phyloP scores from a whole-genome alignment of 768 basidiomycete species.

The Rhodocollybia butyracea region DNA sequence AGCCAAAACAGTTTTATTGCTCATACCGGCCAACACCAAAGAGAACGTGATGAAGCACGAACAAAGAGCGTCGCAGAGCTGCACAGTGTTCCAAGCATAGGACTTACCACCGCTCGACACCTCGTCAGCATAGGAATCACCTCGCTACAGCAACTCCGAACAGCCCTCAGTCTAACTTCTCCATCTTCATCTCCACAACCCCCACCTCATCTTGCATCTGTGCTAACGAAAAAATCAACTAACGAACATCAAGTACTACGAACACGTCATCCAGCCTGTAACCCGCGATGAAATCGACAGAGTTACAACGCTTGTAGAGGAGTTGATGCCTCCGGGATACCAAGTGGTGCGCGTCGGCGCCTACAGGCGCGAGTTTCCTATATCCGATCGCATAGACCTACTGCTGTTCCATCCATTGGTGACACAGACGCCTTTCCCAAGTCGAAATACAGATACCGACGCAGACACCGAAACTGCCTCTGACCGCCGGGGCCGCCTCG shows the following conservation, averaged over 20 bases:
- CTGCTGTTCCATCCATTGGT: constrained; percentile 27
- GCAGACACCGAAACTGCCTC: neutral
- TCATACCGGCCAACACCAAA: neutral
- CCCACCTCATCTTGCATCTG: neutral
- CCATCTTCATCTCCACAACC: too few relatives aligned
- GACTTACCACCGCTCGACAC: neutral
- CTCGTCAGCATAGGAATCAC: neutral
- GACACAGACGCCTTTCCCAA: constrained; percentile 21
- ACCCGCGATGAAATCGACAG: neutral
- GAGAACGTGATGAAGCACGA: neutral
- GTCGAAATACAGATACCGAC: neutral
- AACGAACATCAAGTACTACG: neutral
- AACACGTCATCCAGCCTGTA: neutral
- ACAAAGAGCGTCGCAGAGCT: neutral
- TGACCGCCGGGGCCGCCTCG: neutral
- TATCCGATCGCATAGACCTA: constrained; percentile 21
- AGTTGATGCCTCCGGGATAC: neutral
- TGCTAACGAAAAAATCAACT: neutral
- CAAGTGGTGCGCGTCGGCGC: neutral
- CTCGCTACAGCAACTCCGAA: neutral
- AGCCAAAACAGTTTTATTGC: neutral
- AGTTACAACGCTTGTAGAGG: neutral
- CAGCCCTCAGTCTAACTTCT: too few relatives aligned
- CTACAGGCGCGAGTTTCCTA: constrained; percentile 5
- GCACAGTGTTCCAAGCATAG: neutral